These are phyloP conservation scores for Boletus sp. DNA, from an alignment of 768 basidiomycete species.

Conservation along the genomic window DNA sequence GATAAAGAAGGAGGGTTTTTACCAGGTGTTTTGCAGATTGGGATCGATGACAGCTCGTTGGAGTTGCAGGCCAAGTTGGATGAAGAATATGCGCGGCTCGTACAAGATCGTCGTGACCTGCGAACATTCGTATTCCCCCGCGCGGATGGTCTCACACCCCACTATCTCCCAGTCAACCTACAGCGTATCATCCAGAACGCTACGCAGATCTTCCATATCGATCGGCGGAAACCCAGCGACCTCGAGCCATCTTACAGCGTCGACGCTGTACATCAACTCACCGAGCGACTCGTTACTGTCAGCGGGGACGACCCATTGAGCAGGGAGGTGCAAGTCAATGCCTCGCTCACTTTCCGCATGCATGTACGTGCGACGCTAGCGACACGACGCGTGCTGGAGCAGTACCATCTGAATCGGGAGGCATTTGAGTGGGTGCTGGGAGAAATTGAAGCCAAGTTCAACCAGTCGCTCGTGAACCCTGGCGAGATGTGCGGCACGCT, in stretches of 20 bases:
- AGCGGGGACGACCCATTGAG: slow-evolving; percentile 79
- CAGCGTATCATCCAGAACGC: slow-evolving; percentile 95
- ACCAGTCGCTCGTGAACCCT: slow-evolving; percentile 85
- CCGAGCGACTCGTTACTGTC: slow-evolving; percentile 78
- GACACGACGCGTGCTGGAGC: slow-evolving; percentile 81
- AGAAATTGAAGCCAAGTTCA: slow-evolving; percentile 95
- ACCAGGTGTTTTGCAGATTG: slow-evolving; percentile 77
- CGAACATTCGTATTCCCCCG: slow-evolving; percentile 84
- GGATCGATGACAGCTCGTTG: slow-evolving; percentile 78
- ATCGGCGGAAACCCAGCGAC: slow-evolving; percentile 89
- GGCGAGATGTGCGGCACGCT: slow-evolving; percentile 99
- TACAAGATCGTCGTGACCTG: slow-evolving; percentile 72
- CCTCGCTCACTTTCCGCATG: slow-evolving; percentile 90
- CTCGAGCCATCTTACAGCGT: slow-evolving; percentile 86
- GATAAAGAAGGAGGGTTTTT: slow-evolving; percentile 79
- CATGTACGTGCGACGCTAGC: slow-evolving; percentile 89
- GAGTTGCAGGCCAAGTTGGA: slow-evolving; percentile 85
- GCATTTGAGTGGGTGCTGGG: slow-evolving; percentile 98
- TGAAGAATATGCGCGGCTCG: slow-evolving; percentile 63
- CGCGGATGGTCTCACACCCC: slow-evolving; percentile 63
- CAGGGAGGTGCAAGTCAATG: slow-evolving; percentile 77
- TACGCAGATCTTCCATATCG: slow-evolving; percentile 95
- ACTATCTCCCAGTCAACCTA: slow-evolving; percentile 94
- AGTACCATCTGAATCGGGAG: slow-evolving; percentile 82
- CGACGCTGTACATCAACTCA: slow-evolving; percentile 70